Base-by-base conservation (phyloP, 257 asterid genomes). In the Gentiana macrophylla region DNA sequence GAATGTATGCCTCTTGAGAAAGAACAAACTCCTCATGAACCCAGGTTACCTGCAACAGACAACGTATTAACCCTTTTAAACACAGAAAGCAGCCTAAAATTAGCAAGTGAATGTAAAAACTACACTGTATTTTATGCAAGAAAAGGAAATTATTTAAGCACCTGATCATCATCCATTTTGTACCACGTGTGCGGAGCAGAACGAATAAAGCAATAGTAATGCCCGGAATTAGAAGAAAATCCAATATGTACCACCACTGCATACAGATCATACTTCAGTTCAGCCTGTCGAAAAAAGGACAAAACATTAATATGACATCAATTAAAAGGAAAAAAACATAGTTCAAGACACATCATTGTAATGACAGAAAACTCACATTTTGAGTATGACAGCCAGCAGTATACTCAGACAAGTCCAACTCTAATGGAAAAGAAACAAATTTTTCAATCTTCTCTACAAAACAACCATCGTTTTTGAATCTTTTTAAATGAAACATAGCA, bases 171-270 rank as follows among this genome's bases (percentile, higher is more conserved):
- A 69, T 91, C 94, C 74, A 78, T 87, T 75, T 74, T 75, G 86
- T 79, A 87, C 96, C 96, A 91, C 47, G 56, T 62, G 55, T 75
- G 53, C 5, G 86, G 78, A 52, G 90, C 78, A 62, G 74, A 43
- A 49, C 95, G 89, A 65, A 87, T 61, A 68, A 84, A 84, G 69
- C 94, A 74, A 65, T 82, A 84, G 72, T 84, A 91, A 72, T 87
- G 98, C 60, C 98, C 98, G 52, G 89, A 87, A 52, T 80, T 74
- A 66, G 89, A 68, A 43, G 90, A 70, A 53, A 63, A 56, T 65
- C 96, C 98, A 62, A 57, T 56, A 73, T 91, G 98, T 67, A 87
- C 96, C 74, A 91, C 85, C 47, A 91, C 69, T 3, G 96, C 96
- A 76, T 76, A 79, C 12, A 91, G 84, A 35, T 64, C 74, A 53